Conservation (phyloP, 306 rosid species). For the Erythrophleum fordii region DNA sequence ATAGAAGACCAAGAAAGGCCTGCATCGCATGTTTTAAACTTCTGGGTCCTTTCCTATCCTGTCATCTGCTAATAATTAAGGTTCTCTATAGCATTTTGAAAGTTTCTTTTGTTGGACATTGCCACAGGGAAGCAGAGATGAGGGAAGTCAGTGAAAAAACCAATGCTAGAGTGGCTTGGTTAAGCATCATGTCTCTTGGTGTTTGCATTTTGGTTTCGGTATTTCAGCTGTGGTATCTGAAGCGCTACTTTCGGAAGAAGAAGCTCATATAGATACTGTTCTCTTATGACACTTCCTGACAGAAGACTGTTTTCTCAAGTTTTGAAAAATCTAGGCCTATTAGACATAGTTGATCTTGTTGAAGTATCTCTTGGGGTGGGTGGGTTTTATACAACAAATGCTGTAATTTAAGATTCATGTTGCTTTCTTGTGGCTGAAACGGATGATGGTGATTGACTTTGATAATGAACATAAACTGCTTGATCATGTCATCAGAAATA, state of each 20-base stretch:
- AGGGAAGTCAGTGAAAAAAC: slow-evolving; percentile 68
- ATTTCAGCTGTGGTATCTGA: slow-evolving; percentile 50
- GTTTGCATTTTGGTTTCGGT: slow-evolving; percentile 50
- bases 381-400: slow-evolving; percentile 15
- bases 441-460: slow-evolving; percentile 28
- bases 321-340: slow-evolving; percentile 35
- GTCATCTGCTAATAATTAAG: slow-evolving; percentile 5
- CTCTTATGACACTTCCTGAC: slow-evolving; percentile 18
- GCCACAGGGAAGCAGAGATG: slow-evolving; percentile 65
- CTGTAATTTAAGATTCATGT: neutral
- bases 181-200: slow-evolving; percentile 57
- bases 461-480: slow-evolving; percentile 24
- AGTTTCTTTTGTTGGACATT: slow-evolving; percentile 37
- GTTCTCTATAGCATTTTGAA: slow-evolving; percentile 17
- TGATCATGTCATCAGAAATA: slow-evolving; percentile 4
- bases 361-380: slow-evolving; percentile 21
- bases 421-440: neutral
- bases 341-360: slow-evolving; percentile 30
- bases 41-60: neutral
- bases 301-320: slow-evolving; percentile 26
- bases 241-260: slow-evolving; percentile 60
- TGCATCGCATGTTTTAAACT: neutral
- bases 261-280: slow-evolving; percentile 64
- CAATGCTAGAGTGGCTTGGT: slow-evolving; percentile 61
- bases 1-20: neutral